A percentile compares a stretch with the other conserved stretches of the same genome.
Conservation (phyloP, 2,329 filamentous ascomycete genomes). For the Cercospora sesami region DNA sequence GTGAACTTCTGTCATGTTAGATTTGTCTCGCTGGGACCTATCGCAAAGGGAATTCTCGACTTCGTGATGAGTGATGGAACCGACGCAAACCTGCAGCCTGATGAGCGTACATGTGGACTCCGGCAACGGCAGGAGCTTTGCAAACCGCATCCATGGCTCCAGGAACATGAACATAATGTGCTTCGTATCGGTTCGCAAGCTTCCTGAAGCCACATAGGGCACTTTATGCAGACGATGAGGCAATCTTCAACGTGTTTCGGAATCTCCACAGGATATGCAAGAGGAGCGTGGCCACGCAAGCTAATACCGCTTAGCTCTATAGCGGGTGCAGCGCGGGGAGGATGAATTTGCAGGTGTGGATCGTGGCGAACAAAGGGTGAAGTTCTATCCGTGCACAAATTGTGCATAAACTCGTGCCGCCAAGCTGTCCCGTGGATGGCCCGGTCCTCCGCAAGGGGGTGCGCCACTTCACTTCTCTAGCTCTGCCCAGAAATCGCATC, state of each 20-base stretch:
- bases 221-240: constrained; percentile 1
- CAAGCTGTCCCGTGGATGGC: neutral
- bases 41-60: neutral
- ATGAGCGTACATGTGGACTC: neutral
- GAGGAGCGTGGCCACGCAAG: neutral
- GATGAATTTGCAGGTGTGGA: neutral
- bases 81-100: neutral
- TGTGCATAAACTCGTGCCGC: constrained; percentile 3
- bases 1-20: neutral
- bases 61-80: neutral
- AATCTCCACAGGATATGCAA: neutral
- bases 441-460: neutral
- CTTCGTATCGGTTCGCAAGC: neutral
- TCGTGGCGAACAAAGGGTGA: neutral
- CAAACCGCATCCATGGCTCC: neutral
- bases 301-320: neutral
- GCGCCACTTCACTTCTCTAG: neutral
- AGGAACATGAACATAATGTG: neutral
- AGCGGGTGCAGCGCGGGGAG: neutral
- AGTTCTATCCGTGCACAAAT: constrained; percentile 3
- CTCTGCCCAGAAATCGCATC: neutral
- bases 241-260: neutral
- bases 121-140: neutral
- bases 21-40: neutral
- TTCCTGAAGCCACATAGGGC: neutral